A percentile compares a stretch with the other conserved stretches of the same genome.
Evolutionary conservation across 73 alveolate species (phyloP).

Genomic region (Tetrahymena borealis): DNA sequence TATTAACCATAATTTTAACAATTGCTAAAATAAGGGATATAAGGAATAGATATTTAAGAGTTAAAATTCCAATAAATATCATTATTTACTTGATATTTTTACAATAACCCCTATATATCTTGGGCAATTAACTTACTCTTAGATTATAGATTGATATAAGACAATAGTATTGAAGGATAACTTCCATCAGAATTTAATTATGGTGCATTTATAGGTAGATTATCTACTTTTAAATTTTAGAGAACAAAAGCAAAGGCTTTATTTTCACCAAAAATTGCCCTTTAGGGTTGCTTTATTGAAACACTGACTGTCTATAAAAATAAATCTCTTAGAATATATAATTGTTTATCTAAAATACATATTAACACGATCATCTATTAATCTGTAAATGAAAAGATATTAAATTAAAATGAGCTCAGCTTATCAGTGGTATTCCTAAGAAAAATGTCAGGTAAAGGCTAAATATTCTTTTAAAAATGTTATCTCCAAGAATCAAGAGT

Average conservation of each 20-base stretch:
- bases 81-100: neutral
- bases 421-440: no score
- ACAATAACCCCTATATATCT: neutral
- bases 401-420: no score
- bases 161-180: neutral
- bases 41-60: slow-evolving; percentile 29
- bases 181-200: neutral
- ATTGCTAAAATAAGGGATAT: slow-evolving; percentile 79
- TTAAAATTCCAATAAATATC: neutral
- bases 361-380: neutral
- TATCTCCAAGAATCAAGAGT: no score
- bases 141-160: neutral
- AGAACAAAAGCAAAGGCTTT: neutral
- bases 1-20: slow-evolving; percentile 83
- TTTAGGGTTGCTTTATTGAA: neutral
- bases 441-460: no score
- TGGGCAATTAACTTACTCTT: neutral
- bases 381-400: neutral
- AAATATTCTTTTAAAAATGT: no score
- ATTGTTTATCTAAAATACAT: neutral
- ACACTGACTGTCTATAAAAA: neutral
- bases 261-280: neutral
- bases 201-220: neutral
- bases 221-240: neutral
- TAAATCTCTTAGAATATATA: neutral